Evolutionary conservation across 1,139 yeast genomes (phyloP).

Genomic region (Suhomyces ambrosiae): DNA sequence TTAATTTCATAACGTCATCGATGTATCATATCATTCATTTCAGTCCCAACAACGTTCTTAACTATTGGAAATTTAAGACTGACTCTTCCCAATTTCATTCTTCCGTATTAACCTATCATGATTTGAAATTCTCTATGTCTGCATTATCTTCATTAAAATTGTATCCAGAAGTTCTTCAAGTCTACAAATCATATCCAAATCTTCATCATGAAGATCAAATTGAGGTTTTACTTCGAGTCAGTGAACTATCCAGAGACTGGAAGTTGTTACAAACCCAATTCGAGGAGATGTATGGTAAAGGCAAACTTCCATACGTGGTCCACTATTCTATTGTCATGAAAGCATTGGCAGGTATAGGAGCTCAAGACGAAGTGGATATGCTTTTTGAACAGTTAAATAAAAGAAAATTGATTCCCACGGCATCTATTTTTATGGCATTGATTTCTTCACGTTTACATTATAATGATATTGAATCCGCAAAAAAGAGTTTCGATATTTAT

Average conservation of each 20-base stretch:
- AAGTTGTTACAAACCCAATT: slow-evolving; percentile 59
- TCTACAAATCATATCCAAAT: slow-evolving; percentile 27
- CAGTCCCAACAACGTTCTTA: slow-evolving; percentile 25
- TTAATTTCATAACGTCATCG: slow-evolving; percentile 28
- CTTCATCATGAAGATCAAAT: slow-evolving; percentile 44
- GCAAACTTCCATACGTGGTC: slow-evolving; percentile 53
- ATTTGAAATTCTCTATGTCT: slow-evolving; percentile 34
- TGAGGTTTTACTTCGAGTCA: slow-evolving; percentile 47
- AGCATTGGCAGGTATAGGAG: slow-evolving; percentile 62
- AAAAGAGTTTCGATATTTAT: slow-evolving; percentile 23
- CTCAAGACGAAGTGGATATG: slow-evolving; percentile 52
- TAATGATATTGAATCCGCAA: slow-evolving; percentile 49
- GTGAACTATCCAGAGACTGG: slow-evolving; percentile 62
- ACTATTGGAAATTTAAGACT: slow-evolving; percentile 31
- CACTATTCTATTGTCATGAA: slow-evolving; percentile 69
- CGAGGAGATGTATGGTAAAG: slow-evolving; percentile 60
- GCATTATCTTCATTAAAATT: slow-evolving; percentile 28
- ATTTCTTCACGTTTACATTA: slow-evolving; percentile 48
- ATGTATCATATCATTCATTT: slow-evolving; percentile 21
- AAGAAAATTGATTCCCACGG: slow-evolving; percentile 52
- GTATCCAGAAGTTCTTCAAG: slow-evolving; percentile 27
- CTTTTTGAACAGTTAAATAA: slow-evolving; percentile 51
- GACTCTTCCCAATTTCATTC: slow-evolving; percentile 3
- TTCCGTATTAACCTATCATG: slow-evolving; percentile 15
- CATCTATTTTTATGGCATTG: slow-evolving; percentile 50